Evolutionary conservation across 2,329 filamentous ascomycete species (phyloP), one percentile per base, ranked within the genome.

Genomic region (Pyricularia pennisetigena): DNA sequence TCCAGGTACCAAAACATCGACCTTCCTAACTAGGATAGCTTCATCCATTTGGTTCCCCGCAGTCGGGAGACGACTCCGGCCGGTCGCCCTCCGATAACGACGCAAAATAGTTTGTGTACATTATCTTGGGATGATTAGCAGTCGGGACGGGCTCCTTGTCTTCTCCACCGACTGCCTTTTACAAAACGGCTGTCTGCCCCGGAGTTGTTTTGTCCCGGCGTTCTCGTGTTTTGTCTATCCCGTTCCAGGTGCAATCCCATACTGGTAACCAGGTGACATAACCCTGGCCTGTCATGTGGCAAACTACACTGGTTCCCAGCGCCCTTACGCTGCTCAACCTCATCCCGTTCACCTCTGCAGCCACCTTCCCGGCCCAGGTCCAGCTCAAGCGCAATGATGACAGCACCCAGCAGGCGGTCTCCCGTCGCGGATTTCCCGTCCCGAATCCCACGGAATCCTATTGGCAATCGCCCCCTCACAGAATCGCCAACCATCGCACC

Each of bases 391-490:
- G n/a, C 64, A 41, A 41, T 8, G n/a, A 65, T 5, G 30, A 24
- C 5, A 10, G 28, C 64, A 32, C 24, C 32, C 64, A 65, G 32
- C 64, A 65, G 32, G 4, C 63, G 5, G 29, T 64, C 29, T 20
- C 35, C 32, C 64, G n/a, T 2, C 30, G 64, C 32, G 66, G 66
- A 23, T 65, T 71, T 30, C 79, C 79, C 2, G 73, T 73, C 3
- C 66, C 72, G 0, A 75, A 78, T 59, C 78, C 79, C 2, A 80
- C 78, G 0, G 28, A 71, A 6, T 74, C 79, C 5, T 78, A 76
- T 66, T 74, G 73, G 72, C 72, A 73, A 64, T n/a, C 64, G 8
- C 74, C 74, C 0, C 70, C 69, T 35, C 72, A 74, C 14, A 70
- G 69, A 16, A 70, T 72, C 6, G 70, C 72, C 16, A 64, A 28